phyloP scores from a whole-genome alignment of 352 stramenopile genomes.

The Halophytophthora polymorphica region DNA sequence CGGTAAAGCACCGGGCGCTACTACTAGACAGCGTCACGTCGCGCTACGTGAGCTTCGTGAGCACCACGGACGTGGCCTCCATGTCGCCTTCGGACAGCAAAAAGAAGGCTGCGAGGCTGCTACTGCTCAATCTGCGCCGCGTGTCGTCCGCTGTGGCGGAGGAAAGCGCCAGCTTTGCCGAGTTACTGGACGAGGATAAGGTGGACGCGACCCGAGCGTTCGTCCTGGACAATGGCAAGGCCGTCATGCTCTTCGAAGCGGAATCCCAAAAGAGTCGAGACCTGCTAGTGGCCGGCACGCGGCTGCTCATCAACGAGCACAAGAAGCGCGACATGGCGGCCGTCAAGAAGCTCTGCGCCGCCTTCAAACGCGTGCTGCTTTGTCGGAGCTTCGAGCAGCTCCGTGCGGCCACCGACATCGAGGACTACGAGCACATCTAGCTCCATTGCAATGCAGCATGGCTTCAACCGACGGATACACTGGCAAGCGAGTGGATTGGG shows the following conservation, averaged over 20 bases:
- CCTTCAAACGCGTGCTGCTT: constrained; percentile 11
- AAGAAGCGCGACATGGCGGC: constrained; percentile 42
- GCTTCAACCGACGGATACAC: too few species aligned
- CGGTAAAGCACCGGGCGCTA: constrained; percentile 46
- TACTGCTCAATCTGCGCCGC: constrained; percentile 57
- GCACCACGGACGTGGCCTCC: constrained; percentile 16
- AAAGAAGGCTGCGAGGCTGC: constrained; percentile 53
- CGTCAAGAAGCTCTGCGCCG: constrained; percentile 29
- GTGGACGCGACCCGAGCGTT: constrained; percentile 28
- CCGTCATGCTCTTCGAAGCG: constrained; percentile 54
- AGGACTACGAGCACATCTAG: too few species aligned
- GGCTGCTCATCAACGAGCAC: constrained; percentile 58
- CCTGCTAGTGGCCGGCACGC: constrained; percentile 59
- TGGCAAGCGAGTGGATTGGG: too few species aligned
- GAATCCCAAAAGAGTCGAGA: constrained; percentile 67
- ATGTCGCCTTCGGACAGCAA: constrained; percentile 21
- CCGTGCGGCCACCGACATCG: constrained; percentile 14
- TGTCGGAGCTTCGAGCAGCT: constrained; percentile 15
- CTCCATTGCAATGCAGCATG: too few species aligned
- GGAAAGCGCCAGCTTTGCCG: constrained; percentile 27
- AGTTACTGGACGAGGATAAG: constrained; percentile 26
- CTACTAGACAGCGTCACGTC: constrained; percentile 34
- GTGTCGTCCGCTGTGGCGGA: constrained; percentile 28
- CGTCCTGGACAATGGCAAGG: constrained; percentile 61
- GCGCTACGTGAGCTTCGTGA: constrained; percentile 58